Percentiles rank a stretch among this genome's conserved stretches.
Conservation (phyloP, 495 filamentous ascomycete genomes). For the Aspergillus carlsbadensis region DNA sequence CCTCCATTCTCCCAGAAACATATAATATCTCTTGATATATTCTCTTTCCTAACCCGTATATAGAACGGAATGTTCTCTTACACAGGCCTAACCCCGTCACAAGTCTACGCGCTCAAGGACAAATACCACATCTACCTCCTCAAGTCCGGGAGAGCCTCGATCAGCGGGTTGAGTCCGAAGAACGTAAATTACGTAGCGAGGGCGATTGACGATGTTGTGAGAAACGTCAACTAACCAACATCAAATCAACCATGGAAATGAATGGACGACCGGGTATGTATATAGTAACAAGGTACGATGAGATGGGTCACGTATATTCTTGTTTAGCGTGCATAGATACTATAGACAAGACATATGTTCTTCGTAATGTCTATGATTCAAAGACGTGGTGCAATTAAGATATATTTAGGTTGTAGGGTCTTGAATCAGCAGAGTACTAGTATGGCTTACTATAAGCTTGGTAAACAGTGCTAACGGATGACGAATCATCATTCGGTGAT, state of each 20-base stretch:
- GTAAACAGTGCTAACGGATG: too few species aligned
- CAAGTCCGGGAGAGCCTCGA: constrained; percentile 47
- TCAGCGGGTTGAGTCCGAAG: constrained; percentile 49
- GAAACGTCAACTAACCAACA: constrained; percentile 35
- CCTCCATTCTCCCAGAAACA: not conserved
- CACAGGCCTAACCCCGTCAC: constrained; percentile 45
- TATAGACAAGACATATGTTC: not conserved
- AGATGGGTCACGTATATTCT: not conserved
- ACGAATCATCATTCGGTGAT: too few species aligned
- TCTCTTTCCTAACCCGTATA: constrained; percentile 10
- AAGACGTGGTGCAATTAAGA: too few species aligned
- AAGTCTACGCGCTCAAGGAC: constrained; percentile 46
- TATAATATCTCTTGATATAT: not conserved
- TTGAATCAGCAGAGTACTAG: too few species aligned
- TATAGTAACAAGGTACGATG: not conserved
- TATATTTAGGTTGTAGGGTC: too few species aligned
- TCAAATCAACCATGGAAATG: not conserved
- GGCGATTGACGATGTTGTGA: constrained; percentile 46
- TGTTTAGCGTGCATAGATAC: constrained; percentile 2
- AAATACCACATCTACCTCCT: constrained; percentile 51
- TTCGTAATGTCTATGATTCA: too few species aligned
- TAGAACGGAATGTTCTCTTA: constrained; percentile 56
- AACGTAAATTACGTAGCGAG: constrained; percentile 51
- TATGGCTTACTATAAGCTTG: not conserved
- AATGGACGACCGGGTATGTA: too few species aligned